A percentile compares a stretch with the other conserved stretches of the same genome.
These are phyloP conservation scores for Pseudonitzschia delicatissima DNA, from an alignment of 108 stramenopile species.

Conservation along the genomic window DNA sequence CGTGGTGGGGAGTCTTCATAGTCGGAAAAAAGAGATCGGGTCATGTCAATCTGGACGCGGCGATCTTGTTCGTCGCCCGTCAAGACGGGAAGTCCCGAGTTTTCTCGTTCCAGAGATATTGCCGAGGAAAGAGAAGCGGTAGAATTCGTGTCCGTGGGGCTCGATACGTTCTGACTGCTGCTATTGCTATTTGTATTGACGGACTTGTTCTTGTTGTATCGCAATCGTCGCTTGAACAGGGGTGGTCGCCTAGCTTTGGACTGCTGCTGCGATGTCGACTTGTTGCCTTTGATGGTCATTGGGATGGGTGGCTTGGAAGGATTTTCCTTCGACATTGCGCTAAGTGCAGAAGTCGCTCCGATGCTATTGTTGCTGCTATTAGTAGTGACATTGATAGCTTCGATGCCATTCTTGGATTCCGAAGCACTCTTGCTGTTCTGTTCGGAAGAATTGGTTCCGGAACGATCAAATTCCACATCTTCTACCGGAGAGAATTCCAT, in stretches of 20 bases:
- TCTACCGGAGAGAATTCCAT: neutral
- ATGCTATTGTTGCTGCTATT: conserved; percentile 2
- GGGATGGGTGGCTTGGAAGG: neutral
- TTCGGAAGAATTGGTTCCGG: neutral
- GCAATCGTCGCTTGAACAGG: conserved; percentile 17
- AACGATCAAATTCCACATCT: neutral
- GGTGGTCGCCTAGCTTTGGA: conserved; percentile 23
- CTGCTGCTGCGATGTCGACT: neutral
- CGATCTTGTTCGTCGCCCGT: conserved; percentile 31
- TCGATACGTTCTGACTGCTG: neutral
- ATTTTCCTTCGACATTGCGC: neutral
- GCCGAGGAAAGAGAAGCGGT: conserved; percentile 13
- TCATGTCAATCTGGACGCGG: conserved; percentile 9
- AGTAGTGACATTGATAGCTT: neutral
- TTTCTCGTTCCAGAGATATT: conserved; percentile 16
- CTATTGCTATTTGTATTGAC: neutral
- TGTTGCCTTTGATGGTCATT: neutral
- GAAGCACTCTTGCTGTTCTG: neutral
- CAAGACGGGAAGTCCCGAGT: conserved; percentile 16
- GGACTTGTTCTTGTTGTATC: conserved; percentile 6
- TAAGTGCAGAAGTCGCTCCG: neutral
- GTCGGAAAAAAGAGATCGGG: neutral
- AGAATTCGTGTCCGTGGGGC: conserved; percentile 10
- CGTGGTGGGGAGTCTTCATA: neutral
- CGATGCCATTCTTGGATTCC: neutral